Percentiles rank a stretch among this genome's conserved stretches.
Evolutionary conservation across 2,329 filamentous ascomycete genomes (phyloP).

Genomic region (Sporothrix pseudoabietina): DNA sequence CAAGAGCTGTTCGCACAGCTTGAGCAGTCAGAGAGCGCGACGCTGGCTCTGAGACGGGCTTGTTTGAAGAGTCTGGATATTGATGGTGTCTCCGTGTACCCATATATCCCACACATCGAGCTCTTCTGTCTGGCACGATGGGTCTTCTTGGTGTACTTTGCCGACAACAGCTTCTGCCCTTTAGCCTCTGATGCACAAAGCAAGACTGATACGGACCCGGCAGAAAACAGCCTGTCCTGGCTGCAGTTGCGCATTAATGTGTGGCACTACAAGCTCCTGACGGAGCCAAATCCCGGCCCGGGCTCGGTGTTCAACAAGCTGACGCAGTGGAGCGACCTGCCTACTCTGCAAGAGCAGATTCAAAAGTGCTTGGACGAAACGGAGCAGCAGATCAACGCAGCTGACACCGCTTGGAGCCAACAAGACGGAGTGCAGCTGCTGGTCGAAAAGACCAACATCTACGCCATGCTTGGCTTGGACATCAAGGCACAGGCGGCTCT

Average conservation of each 20-base stretch:
- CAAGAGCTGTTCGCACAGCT: conserved; percentile 42
- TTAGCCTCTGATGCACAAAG: neutral
- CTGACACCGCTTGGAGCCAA: conserved; percentile 44
- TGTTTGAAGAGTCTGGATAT: conserved; percentile 71
- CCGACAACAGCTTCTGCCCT: neutral
- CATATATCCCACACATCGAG: conserved; percentile 79
- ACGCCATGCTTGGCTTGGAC: conserved; percentile 82
- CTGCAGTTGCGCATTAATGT: conserved; percentile 71
- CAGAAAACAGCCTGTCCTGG: conserved; percentile 54
- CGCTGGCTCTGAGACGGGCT: conserved; percentile 50
- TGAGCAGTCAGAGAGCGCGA: conserved; percentile 38
- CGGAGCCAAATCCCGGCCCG: conserved; percentile 57
- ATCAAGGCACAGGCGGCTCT: conserved; percentile 72
- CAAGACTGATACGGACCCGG: conserved; percentile 41
- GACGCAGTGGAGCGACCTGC: conserved; percentile 62
- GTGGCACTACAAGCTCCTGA: conserved; percentile 64
- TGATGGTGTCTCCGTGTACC: conserved; percentile 86
- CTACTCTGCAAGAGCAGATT: conserved; percentile 56
- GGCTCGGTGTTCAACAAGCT: conserved; percentile 59
- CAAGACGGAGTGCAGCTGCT: conserved; percentile 69
- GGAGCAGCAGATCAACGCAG: conserved; percentile 42
- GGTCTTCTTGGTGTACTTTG: conserved; percentile 24
- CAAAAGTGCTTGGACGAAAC: conserved; percentile 49
- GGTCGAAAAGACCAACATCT: conserved; percentile 78
- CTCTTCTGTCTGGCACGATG: conserved; percentile 72